Base-by-base conservation (phyloP, 257 asterid genomes). In the Lycium ferocissimum region DNA sequence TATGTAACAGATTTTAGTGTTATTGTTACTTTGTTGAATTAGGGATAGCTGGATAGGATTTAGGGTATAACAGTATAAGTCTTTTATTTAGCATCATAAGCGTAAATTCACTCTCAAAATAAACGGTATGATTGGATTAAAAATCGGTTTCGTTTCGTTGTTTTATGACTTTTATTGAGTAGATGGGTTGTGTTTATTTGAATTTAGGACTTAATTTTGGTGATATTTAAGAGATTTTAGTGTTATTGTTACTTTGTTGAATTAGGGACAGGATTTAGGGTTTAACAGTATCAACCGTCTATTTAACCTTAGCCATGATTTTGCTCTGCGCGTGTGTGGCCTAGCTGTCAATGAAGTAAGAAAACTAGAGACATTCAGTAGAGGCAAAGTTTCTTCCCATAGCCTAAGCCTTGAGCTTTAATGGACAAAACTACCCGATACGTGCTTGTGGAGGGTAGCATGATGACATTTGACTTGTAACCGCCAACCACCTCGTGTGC, bases 191-290 rank as follows among this genome's bases (percentile, higher is more conserved):
- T 56, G 18, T 56, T 40, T 40, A 6, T 2, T 40, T 40, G 45
- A 40, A 45, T 73, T 45, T 73, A 11, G 6, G 59, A 45, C 6
- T 73, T 73, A n/a, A 72, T 72, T n/a, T 10, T 72, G 80, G 38
- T 45, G 58, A 5, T 73, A 45, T n/a, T 33, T 1, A 5, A 45
- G 11, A n/a, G 38, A 45, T 20, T 0, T 10, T 45, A n/a, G 80
- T 72, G 58, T 10, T 45, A 2, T 47, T 73, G 17, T 47, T 75
- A 22, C 11, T 49, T 12, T 6, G 43, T 49, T 49, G 61, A 22
- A 12, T 75, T 75, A 20, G 62, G 43, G 40, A 49, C 13, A 20
- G 20, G 22, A 49, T 49, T 75, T 75, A 75, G 81, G 81, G 62
- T 75, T 75, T 75, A 49, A 22, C 3, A 22, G 12, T 22, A 75